Base-by-base conservation (phyloP, 352 stramenopile species). In the Peronospora farinosa region DNA sequence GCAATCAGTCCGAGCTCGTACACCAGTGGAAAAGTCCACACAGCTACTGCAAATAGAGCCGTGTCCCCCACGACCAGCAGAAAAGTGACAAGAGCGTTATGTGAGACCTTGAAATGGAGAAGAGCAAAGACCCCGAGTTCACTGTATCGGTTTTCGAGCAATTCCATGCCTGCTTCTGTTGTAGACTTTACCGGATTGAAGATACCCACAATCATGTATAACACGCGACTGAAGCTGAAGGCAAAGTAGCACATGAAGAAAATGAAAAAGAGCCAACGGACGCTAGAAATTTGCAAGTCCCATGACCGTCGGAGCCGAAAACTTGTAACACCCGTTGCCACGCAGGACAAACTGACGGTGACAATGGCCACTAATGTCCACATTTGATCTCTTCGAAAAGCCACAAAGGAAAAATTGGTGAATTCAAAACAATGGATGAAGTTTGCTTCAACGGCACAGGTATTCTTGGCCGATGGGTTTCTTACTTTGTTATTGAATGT, bases 181-280 rank as follows among this genome's bases (percentile, higher is more conserved):
- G 50, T 62, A 3, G 55, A 50, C 10, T 60, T 16, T 10, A 69
- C 30, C n/a, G 61, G 61, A 13, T 55, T 49, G 5, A 61, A 16
- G 3, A 46, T 21, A 11, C 64, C 56, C 19, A 72, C 69, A 12
- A 73, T 16, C 51, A 72, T 69, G 40, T 73, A 81, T 1, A 66
- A 25, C n/a, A 63, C 36, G 12, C 71, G 68, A 43, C 60, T 25
- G 6, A 57, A 37, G 25, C 50, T 60, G 40, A 72, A 76, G 27
- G 63, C 33, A 30, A 54, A 74, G 28, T 78, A 60, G 39, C 61
- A 80, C 8, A 65, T 19, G 47, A 85, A 83, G 32, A 85, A 79
- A 40, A 67, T 43, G 56, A 74, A 74, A 19, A 85, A 85, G 27
- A 85, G 57, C 74, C 74, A 85, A 3, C 74, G 71, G 21, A 85